Base-by-base conservation (phyloP, 495 filamentous ascomycete genomes). In the Cetradonia linearis region DNA sequence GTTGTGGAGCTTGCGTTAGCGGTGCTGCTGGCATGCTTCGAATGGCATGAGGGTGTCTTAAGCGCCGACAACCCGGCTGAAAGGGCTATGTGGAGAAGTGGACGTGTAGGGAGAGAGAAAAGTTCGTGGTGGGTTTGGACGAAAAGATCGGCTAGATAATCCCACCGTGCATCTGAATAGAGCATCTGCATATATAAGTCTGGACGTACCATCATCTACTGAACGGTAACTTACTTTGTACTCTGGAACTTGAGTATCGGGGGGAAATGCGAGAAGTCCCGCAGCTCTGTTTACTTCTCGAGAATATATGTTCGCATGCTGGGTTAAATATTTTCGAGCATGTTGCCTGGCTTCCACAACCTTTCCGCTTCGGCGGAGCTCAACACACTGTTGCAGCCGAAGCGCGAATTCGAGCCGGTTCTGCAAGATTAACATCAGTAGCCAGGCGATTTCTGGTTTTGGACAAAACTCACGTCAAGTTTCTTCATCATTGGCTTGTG, bases 41-140 rank as follows among this genome's bases (percentile, higher is more conserved):
- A 88, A 76, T 98, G 91, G 71, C 93, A 98, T 13, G 91, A 82
- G 1, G 93, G 94, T 3, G 94, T 96, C 68, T 98, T 98, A 52
- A 98, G 85, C 1, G 93, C 91, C 0, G 91, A 96, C 25, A 98
- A 79, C 25, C 93, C 93, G 1, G 93, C 90, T 0, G 86, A 89
- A 33, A 98, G 80, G 18, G 93, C 94, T 63, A 91, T 89, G 70
- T 96, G 89, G 23, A 98, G 79, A n/a, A 95, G 78, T 3, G 94
- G 94, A 14, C 83, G 79, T 7, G 83, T 74, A 0, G 93, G 93
- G 13, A 98, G 76, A n/a, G 85, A 85, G 59, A 94, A 83, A 0
- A 98, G 84, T 31, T 80, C 82, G 76, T 96, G 88, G 73, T 96
- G 88, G 11, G 91, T 95, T 59, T 82, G 75, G 62, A 89, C 77